phyloP scores from a whole-genome alignment of 768 basidiomycete species.

The Suillus lakei region DNA sequence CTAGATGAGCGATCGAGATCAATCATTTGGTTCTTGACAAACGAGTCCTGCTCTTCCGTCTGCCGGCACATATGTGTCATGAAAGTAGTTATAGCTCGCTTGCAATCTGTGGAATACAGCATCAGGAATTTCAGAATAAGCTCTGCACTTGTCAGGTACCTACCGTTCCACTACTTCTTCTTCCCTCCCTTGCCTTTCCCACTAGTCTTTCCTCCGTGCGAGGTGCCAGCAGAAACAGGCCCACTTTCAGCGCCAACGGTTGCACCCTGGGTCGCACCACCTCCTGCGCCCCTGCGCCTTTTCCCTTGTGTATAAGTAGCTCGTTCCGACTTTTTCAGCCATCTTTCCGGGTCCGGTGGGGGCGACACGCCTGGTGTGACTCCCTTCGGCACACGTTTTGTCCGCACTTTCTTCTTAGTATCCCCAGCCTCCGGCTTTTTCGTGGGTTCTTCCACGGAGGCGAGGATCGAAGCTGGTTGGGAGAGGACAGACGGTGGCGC shows the following conservation, averaged over 20 bases:
- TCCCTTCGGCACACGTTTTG: conserved; percentile 73
- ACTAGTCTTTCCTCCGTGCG: conserved; percentile 38
- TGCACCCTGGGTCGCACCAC: conserved; percentile 73
- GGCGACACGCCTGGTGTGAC: conserved; percentile 81
- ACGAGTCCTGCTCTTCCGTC: no score
- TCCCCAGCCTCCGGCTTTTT: conserved; percentile 44
- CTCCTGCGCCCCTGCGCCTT: conserved; percentile 55
- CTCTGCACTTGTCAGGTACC: not conserved
- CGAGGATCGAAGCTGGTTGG: conserved; percentile 35
- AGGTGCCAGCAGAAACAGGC: conserved; percentile 11
- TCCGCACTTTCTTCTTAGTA: conserved; percentile 54
- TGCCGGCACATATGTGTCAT: not conserved
- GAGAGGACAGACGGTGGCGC: conserved; percentile 57
- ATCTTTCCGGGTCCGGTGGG: conserved; percentile 83
- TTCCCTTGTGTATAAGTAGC: conserved; percentile 56
- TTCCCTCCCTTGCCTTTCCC: conserved; percentile 67
- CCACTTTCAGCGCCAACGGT: conserved; percentile 34
- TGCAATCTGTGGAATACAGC: not conserved
- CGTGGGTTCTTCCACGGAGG: conserved; percentile 31
- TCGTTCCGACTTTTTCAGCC: conserved; percentile 87
- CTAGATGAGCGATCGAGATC: no score
- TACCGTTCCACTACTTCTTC: conserved; percentile 51
- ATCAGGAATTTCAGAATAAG: not conserved
- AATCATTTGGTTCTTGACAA: no score
- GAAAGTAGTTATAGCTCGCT: not conserved